Percentiles rank a stretch among this genome's conserved stretches.
Evolutionary conservation across 2,329 filamentous ascomycete species (phyloP).

Genomic region (Diaporthe longicolla): DNA sequence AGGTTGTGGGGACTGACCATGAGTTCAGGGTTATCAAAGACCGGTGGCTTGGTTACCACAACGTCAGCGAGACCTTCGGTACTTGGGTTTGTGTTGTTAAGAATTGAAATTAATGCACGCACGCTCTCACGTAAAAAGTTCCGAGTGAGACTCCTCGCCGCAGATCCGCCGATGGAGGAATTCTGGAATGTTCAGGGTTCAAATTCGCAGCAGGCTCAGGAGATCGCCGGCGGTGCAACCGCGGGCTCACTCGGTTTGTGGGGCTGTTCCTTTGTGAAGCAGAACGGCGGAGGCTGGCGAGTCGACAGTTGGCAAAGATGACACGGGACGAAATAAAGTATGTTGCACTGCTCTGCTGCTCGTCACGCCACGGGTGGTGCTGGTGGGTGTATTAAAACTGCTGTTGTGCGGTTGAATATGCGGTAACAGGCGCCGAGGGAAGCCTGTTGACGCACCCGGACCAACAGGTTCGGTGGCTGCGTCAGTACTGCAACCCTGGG

Average conservation of each 20-base stretch:
- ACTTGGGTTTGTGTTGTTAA: constrained; percentile 19
- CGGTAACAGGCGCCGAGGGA: constrained; percentile 28
- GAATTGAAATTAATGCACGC: constrained; percentile 18
- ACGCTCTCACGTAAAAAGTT: constrained; percentile 37
- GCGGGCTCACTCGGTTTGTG: constrained; percentile 18
- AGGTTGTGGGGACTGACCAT: constrained; percentile 25
- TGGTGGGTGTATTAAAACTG: constrained; percentile 23
- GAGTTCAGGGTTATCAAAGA: constrained; percentile 22
- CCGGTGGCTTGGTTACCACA: constrained; percentile 36
- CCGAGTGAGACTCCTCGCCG: constrained; percentile 2
- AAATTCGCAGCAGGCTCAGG: constrained; percentile 23
- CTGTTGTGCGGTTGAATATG: constrained; percentile 31
- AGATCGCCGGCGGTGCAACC: constrained; percentile 13
- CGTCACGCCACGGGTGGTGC: constrained; percentile 33
- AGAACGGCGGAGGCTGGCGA: constrained; percentile 10
- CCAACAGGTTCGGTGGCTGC: constrained; percentile 31
- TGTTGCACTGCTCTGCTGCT: constrained; percentile 9
- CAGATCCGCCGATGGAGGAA: constrained; percentile 24
- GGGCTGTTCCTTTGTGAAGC: constrained; percentile 7
- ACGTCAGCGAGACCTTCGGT: constrained; percentile 32
- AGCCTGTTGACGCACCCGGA: constrained; percentile 16
- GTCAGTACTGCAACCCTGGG: constrained; percentile 25
- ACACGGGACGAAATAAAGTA: constrained; percentile 15
- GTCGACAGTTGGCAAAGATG: constrained; percentile 6
- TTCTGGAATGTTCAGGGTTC: not conserved